Base-by-base conservation (phyloP, 2,329 filamentous ascomycete genomes). In the Helotiales sp. region DNA sequence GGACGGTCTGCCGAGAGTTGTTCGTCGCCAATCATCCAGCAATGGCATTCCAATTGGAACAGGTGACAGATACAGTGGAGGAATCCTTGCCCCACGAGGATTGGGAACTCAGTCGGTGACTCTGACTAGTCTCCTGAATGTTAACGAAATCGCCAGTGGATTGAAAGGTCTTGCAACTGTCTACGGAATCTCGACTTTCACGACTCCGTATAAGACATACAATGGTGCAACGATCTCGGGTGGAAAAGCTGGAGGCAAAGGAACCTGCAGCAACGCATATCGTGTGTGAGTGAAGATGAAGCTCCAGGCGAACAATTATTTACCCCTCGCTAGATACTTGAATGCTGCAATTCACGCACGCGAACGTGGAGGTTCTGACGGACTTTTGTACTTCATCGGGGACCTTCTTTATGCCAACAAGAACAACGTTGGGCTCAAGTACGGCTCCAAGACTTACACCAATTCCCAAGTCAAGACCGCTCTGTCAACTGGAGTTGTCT, bases 361-460 rank as follows among this genome's bases (percentile, higher is more conserved):
- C 26, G 86, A 89, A 76, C 83, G 86, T 10, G 86, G 86, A 28
- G 84, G 82, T 0, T 81, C 86, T 0, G 86, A 89, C 72, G 80
- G 84, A 66, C 78, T 88, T 15, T 76, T 88, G 50, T 87, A 87
- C 79, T 87, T 86, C 77, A 79, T 87, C 32, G 78, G 84, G 0
- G 86, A 89, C 72, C 79, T 89, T 3, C 80, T 89, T 3, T 81
- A 82, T 55, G 86, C 86, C 20, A 80, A 83, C 70, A 80, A 82
- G 71, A 77, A 80, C 37, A 79, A 81, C 24, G 80, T 78, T 3
- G 86, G 85, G 6, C 73, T 89, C 10, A 79, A 76, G 1, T 89
- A 86, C 70, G 86, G 85, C 54, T 78, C 77, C 63, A 82, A 83
- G 69, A 79, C 78, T 0, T 89, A 86, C 76, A 83, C 83, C 47